Conservation (phyloP, 495 filamentous ascomycete species). For the Cetradonia linearis region DNA sequence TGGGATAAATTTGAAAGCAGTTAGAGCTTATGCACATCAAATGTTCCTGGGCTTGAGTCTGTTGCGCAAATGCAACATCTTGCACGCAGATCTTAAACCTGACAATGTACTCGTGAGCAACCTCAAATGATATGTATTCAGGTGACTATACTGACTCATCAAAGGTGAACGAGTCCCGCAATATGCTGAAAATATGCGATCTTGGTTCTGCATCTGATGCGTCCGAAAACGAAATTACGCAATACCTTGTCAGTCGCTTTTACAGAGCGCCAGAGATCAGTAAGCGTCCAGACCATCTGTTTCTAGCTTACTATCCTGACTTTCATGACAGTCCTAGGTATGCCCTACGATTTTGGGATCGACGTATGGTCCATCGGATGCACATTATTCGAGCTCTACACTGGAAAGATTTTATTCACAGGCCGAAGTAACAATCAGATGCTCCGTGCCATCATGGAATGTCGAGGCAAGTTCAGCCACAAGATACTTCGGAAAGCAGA, state of each 20-base stretch:
- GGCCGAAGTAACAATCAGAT: constrained; percentile 96
- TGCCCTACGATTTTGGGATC: constrained; percentile 85
- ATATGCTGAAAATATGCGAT: constrained; percentile 87
- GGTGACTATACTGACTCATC: constrained; percentile 24
- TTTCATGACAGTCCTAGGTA: constrained; percentile 54
- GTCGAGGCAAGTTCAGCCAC: constrained; percentile 79
- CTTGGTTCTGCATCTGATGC: constrained; percentile 85
- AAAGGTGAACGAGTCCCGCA: constrained; percentile 71
- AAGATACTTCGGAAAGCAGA: constrained; percentile 76
- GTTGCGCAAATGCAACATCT: constrained; percentile 79
- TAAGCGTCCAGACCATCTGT: constrained; percentile 20
- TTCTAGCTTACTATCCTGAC: constrained; percentile 2
- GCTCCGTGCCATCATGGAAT: constrained; percentile 91
- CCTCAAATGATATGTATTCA: not conserved
- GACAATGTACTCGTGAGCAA: constrained; percentile 77
- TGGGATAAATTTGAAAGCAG: constrained; percentile 77
- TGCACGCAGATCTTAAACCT: constrained; percentile 93
- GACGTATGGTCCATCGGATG: constrained; percentile 98
- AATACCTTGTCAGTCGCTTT: constrained; percentile 91
- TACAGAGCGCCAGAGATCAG: constrained; percentile 94
- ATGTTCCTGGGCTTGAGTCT: constrained; percentile 82
- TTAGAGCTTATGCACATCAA: constrained; percentile 81
- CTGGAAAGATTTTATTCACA: constrained; percentile 92
- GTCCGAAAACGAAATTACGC: constrained; percentile 81
- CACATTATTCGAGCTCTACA: constrained; percentile 93